Base-by-base conservation (phyloP, 1,284 basidiomycete genomes). In the Mycena sp. region DNA sequence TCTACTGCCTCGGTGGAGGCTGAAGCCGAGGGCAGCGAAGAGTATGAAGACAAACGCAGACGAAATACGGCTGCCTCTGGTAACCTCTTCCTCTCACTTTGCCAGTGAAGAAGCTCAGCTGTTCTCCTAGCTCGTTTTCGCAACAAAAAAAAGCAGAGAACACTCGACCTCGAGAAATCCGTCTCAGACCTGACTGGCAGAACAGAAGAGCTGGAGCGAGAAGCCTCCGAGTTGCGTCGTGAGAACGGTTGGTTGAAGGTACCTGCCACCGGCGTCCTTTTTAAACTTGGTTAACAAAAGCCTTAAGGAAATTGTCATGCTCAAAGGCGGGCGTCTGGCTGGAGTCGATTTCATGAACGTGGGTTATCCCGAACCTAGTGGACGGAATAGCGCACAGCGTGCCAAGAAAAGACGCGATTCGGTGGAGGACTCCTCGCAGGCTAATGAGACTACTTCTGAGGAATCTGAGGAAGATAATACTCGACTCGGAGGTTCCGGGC, bases 231-330 rank as follows among this genome's bases (percentile, higher is more conserved):
- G 66, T 78, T 95, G 49, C 81, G 92, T 61, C 84, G 89, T 58
- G 94, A 95, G 78, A 95, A 95, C 70, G 86, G 87, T 19, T 95
- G 93, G 94, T 77, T 95, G 64, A n/a, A n/a, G n/a, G n/a, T n/a
- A n/a, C n/a, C n/a, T n/a, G n/a, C n/a, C n/a, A n/a, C n/a, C n/a
- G n/a, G n/a, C n/a, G n/a, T n/a, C n/a, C n/a, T n/a, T n/a, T n/a
- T n/a, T n/a, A n/a, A n/a, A n/a, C n/a, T n/a, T n/a, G n/a, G n/a
- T n/a, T n/a, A n/a, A n/a, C n/a, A n/a, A n/a, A n/a, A n/a, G n/a
- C n/a, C n/a, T n/a, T n/a, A n/a, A n/a, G n/a, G n/a, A n/a, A n/a
- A n/a, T n/a, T n/a, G n/a, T n/a, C n/a, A n/a, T n/a, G n/a, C n/a
- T n/a, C n/a, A n/a, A n/a, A n/a, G n/a, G n/a, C n/a, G n/a, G n/a